Base-by-base conservation (phyloP, 1,139 yeast genomes). In the Debaryomyces fabryi region DNA sequence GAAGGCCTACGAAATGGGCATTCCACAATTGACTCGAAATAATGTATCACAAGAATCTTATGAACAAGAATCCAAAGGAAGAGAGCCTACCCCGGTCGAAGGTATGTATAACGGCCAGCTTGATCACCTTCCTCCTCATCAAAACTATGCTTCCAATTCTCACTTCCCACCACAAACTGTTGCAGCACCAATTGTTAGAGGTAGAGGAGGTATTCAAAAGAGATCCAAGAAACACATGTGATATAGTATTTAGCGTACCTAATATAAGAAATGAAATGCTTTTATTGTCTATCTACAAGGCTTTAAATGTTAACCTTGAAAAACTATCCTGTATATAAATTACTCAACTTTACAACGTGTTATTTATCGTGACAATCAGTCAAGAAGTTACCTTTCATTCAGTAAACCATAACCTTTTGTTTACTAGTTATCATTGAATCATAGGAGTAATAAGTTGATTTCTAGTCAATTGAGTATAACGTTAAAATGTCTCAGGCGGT, bases 151-250 rank as follows among this genome's bases (percentile, higher is more conserved):
- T 21, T 30, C 43, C 15, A 40, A 38, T 23, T n/a, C 24, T 8
- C 38, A 39, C 13, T 44, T 37, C 24, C 46, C 27, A 21, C 27
- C 43, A 7, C 16, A 39, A n/a, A 12, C 15, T 13, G 15, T 12
- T 20, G 20, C 40, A 9, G 62, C 54, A 6, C 78, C 80, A 0
- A 71, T 71, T 4, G 63, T 78, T 40, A 72, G 69, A 54, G 82
- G 82, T 12, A 67, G 82, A 52, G 82, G 82, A 3, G 82, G 82
- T 1, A 71, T 73, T 52, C 82, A 78, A 55, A 76, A 74, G 57
- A 62, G 80, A 52, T 65, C 79, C 0, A 75, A 73, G 57, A 70
- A 72, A 44, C 58, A 56, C 39, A 67, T 67, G 68, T 65, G 42
- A 41, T 5, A 37, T 10, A 21, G 42, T 37, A 21, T 24, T 24